Base-by-base conservation (phyloP, 179 eudicot genomes). In the Silene vulgaris region DNA sequence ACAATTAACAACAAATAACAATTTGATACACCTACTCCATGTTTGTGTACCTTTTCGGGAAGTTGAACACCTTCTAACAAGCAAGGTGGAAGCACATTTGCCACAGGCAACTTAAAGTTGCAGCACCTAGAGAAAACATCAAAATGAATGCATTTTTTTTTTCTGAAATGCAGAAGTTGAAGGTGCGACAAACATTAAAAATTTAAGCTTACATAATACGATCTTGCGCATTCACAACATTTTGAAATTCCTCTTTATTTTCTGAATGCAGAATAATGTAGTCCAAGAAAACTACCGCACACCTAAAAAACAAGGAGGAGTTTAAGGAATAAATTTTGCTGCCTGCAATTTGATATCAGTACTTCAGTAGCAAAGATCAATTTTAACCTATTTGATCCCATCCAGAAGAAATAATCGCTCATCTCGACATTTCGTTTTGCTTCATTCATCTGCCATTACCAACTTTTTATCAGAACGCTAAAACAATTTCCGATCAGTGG, bases 21-120 rank as follows among this genome's bases (percentile, higher is more conserved):
- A 5, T 17, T 1, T 4, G 43, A 28, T 19, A 4, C 5, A 2
- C 21, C 23, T 0, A 29, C 2, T 8, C 37, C 8, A 12, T 1
- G 8, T 52, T 9, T 5, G 3, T 5, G 67, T 35, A 80, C 82
- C 82, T 80, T 75, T 12, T 37, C 56, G 1, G 82, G 79, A 52
- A 3, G 48, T 20, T 52, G 52, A 28, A 40, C 65, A 2, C 82
- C 82, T 80, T 80, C 76, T 23, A 71, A 40, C 37, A 80, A 52
- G 21, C 76, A 79, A 2, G 82, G 82, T 21, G 73, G 16, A n/a
- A 16, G 50, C 5, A 65, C 40, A 13, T 16, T n/a, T 21, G 59
- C 20, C 28, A 26, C 71, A 35, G 76, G 76, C 63, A 75, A 56
- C 79, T 64, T 71, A 1, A 64, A 35, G 56, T 65, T 2, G 8